phyloP scores from a whole-genome alignment of 768 basidiomycete species.

The Tulasnella sp. region DNA sequence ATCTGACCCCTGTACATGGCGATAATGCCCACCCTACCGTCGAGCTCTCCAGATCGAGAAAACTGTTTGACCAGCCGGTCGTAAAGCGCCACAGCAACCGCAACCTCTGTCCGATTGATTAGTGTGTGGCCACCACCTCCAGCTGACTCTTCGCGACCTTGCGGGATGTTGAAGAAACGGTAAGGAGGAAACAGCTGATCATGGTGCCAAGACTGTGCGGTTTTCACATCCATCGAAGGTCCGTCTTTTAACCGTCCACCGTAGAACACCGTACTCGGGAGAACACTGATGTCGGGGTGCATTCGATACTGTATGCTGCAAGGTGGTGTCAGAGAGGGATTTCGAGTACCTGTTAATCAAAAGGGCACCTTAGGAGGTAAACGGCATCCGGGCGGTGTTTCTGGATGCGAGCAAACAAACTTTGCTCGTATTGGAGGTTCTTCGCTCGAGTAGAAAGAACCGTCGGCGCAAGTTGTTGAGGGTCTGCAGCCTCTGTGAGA shows the following conservation, averaged over 20 bases:
- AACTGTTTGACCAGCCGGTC: conserved; percentile 60
- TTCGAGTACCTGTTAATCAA: no score
- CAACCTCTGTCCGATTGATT: conserved; percentile 65
- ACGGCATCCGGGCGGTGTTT: conserved; percentile 72
- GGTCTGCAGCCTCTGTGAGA: conserved; percentile 41
- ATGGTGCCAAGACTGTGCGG: conserved; percentile 76
- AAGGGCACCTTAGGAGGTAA: conserved; percentile 72
- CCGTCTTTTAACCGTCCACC: conserved; percentile 72
- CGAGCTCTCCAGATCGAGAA: conserved; percentile 40
- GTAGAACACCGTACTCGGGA: conserved; percentile 89
- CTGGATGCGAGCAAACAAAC: conserved; percentile 83
- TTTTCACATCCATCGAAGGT: conserved; percentile 78
- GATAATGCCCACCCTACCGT: conserved; percentile 60
- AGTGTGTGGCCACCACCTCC: conserved; percentile 53
- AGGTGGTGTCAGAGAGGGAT: neutral
- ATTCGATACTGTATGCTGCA: conserved; percentile 96
- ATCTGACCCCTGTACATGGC: conserved; percentile 95
- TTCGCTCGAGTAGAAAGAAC: conserved; percentile 57
- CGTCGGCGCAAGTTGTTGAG: conserved; percentile 93
- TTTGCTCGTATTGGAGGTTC: conserved; percentile 71
- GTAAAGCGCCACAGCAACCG: conserved; percentile 70
- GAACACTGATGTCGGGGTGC: conserved; percentile 89
- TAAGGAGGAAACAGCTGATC: conserved; percentile 74
- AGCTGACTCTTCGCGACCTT: conserved; percentile 55
- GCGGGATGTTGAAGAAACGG: conserved; percentile 74